Evolutionary conservation across 2,329 filamentous ascomycete species (phyloP).

Genomic region (Trichothecium sympodiale): DNA sequence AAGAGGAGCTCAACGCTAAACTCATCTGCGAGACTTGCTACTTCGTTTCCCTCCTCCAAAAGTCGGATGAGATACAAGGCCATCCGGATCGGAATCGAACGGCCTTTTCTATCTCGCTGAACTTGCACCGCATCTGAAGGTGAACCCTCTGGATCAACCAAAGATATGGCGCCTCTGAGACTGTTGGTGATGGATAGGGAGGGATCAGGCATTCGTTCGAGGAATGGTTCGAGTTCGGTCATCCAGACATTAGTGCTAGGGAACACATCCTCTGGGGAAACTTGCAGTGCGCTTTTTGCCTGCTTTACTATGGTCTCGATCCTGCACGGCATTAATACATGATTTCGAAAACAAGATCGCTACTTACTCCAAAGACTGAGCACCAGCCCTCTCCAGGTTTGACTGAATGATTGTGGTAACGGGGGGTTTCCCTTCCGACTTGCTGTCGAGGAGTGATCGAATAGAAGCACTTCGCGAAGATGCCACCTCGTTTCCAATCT

Average conservation of each 20-base stretch:
- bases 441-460: slow-evolving; percentile 32
- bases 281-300: slow-evolving; percentile 19
- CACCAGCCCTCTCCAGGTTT: slow-evolving; percentile 38
- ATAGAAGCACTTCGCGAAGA: slow-evolving; percentile 31
- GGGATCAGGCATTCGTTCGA: slow-evolving; percentile 40
- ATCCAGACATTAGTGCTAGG: slow-evolving; percentile 58
- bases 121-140: slow-evolving; percentile 14
- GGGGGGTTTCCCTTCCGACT: slow-evolving; percentile 29
- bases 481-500: slow-evolving; percentile 28
- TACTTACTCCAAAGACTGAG: slow-evolving; percentile 41
- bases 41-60: slow-evolving; percentile 29
- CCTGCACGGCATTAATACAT: slow-evolving; percentile 14
- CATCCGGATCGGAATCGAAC: slow-evolving; percentile 65
- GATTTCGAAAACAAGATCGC: too few relatives aligned
- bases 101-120: slow-evolving; percentile 54
- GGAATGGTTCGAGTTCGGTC: slow-evolving; percentile 43
- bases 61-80: slow-evolving; percentile 57
- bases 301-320: slow-evolving; percentile 43
- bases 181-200: slow-evolving; percentile 65
- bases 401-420: slow-evolving; percentile 40
- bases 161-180: slow-evolving; percentile 58
- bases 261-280: slow-evolving; percentile 38
- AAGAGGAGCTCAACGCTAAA: slow-evolving; percentile 39
- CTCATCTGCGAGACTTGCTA: slow-evolving; percentile 26
- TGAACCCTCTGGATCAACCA: slow-evolving; percentile 30